Conservation (phyloP, 106 monocot species). For the Dendrobium huoshanense region DNA sequence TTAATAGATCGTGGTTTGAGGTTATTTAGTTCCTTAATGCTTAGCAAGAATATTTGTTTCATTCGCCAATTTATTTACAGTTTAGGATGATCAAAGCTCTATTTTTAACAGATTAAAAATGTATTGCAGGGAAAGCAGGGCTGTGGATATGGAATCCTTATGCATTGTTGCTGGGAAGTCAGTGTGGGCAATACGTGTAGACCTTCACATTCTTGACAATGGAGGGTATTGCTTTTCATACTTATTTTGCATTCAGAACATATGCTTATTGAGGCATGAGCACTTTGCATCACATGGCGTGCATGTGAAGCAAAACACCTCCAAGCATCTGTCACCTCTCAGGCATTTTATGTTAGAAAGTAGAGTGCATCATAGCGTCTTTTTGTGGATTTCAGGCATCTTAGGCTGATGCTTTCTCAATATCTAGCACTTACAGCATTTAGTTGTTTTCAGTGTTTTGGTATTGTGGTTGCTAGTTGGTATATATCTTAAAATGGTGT, state of each 20-base stretch:
- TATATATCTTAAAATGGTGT: background rate
- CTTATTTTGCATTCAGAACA: background rate
- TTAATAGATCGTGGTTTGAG: constrained; percentile 87
- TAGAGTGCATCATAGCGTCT: background rate
- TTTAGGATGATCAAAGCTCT: background rate
- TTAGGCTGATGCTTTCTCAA: background rate
- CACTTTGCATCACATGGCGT: background rate
- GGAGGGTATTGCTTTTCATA: constrained; percentile 58
- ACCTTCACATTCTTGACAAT: constrained; percentile 97
- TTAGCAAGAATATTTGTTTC: background rate
- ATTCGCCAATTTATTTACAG: background rate
- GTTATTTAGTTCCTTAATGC: constrained; percentile 15
- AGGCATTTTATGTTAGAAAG: background rate
- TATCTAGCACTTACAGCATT: background rate
- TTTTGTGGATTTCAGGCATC: too few species aligned
- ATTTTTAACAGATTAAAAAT: background rate
- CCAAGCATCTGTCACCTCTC: background rate
- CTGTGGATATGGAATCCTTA: constrained; percentile 96
- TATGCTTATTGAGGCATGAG: background rate
- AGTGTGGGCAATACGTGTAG: constrained; percentile 90
- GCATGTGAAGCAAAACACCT: background rate
- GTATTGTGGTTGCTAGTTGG: background rate
- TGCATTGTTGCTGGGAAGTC: constrained; percentile 88
- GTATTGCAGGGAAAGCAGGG: constrained; percentile 82
- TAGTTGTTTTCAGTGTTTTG: background rate